Base-by-base conservation (phyloP, 192 early-diverging fungal species). In the Coemansia biformis region DNA sequence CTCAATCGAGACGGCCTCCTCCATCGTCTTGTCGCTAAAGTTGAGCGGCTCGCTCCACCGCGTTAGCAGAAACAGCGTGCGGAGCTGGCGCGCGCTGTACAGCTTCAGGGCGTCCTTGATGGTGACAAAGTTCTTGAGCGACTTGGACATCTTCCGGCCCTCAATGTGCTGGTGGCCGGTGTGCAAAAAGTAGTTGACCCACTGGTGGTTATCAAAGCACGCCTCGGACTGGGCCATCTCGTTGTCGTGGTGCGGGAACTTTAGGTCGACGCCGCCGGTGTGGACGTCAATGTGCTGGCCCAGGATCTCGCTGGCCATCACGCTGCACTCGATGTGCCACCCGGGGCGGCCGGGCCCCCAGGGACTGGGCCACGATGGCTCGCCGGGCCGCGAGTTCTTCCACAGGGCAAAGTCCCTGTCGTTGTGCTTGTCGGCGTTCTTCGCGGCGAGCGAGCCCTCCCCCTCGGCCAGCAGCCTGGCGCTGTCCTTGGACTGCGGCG, bases 251-350 rank as follows among this genome's bases (percentile, higher is more conserved):
- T 99, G 96, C 41, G 96, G 96, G 80, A 99, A 99, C 0, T 85
- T 85, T 33, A 99, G 66, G 76, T 99, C 96, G 42, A 87, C 86
- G 32, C 96, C 96, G 46, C 96, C 96, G 31, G 87, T 83, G 75
- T 99, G 96, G 45, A 99, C 87, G 58, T 99, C 96, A 59, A 99
- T 81, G 21, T 83, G 78, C 28, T 81, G 69, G 14, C 91, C 93
- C 43, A 97, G 66, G 18, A 96, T 79, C 56, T 88, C 91, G 55
- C 87, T 86, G 15, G 93, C 93, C 96, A 99, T 99, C 29, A 85
- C 96, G 17, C 90, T 93, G 84, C 96, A 99, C 78, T 99, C 96
- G 77, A 99, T 99, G 57, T 99, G 96, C 96, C 96, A 99, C 26
- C 96, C 96, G 7, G 96, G 96, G 31, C 96, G 88, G 13, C 96